A percentile compares a stretch with the other conserved stretches of the same genome.
Conservation (phyloP, 1,284 basidiomycete genomes). For the Apiotrichum akiyoshidainum region DNA sequence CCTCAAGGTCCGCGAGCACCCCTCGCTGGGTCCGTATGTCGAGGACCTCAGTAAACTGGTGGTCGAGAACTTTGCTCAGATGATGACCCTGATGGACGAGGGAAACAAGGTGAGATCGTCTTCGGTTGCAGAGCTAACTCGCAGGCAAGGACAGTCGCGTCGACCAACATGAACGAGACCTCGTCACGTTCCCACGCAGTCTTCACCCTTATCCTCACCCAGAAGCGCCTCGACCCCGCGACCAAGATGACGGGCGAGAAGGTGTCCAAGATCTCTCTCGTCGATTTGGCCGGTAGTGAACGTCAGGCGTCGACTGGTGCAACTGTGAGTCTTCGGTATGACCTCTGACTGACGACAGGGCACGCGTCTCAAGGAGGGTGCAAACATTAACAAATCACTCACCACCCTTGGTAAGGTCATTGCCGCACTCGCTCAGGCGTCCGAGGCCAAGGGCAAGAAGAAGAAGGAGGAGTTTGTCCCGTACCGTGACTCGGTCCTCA, state of each 20-base stretch:
- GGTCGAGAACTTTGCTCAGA: conserved; percentile 85
- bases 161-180: conserved; percentile 99
- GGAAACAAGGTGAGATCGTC: conserved; percentile 72
- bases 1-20: conserved; percentile 93
- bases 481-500: conserved; percentile 91
- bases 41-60: conserved; percentile 93
- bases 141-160: conserved; percentile 84
- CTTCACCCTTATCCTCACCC: conserved; percentile 88
- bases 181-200: conserved; percentile 97
- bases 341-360: conserved; percentile 52
- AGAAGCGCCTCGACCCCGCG: conserved; percentile 76
- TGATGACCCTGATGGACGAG: conserved; percentile 99
- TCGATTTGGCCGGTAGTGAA: conserved; percentile 96
- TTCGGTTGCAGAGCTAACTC: not conserved
- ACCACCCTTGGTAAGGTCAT: conserved; percentile 98
- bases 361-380: conserved; percentile 88
- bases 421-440: conserved; percentile 77
- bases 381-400: conserved; percentile 96
- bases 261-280: conserved; percentile 88
- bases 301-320: conserved; percentile 94
- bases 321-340: conserved; percentile 52
- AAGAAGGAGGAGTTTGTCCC: conserved; percentile 90
- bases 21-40: conserved; percentile 89
- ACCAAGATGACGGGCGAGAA: conserved; percentile 91
- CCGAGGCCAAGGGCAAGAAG: conserved; percentile 56